A percentile compares a stretch with the other conserved stretches of the same genome.
These are phyloP conservation scores for Xylaria venustula DNA, from an alignment of 495 filamentous ascomycete species.

Conservation along the genomic window DNA sequence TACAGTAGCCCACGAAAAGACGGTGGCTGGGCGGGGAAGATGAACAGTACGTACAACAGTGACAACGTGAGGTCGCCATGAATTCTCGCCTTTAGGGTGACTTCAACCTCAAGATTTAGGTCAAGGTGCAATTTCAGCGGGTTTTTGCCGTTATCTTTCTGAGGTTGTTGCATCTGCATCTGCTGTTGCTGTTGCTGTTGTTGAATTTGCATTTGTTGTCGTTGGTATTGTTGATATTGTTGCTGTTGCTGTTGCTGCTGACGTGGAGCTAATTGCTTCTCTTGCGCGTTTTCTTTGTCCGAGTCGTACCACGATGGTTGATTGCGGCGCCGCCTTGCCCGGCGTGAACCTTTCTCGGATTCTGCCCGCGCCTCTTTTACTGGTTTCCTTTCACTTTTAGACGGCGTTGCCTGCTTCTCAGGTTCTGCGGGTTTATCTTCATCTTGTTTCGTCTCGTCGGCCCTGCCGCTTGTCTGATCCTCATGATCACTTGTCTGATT, in stretches of 20 bases:
- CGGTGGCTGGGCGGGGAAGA: background rate
- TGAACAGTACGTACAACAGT: conserved; percentile 63
- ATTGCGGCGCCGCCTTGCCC: conserved; percentile 26
- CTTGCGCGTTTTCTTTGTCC: conserved; percentile 22
- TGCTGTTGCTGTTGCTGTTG: conserved; percentile 37
- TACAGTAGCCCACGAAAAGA: background rate
- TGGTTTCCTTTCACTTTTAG: conserved; percentile 25
- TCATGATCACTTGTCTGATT: background rate
- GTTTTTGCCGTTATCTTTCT: conserved; percentile 46
- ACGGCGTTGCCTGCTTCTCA: conserved; percentile 46
- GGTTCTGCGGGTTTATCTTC: conserved; percentile 15
- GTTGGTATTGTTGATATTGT: conserved; percentile 45
- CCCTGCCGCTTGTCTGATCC: background rate
- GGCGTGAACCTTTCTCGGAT: conserved; percentile 25
- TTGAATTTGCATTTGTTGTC: conserved; percentile 31
- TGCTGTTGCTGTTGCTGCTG: conserved; percentile 31
- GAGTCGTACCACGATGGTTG: conserved; percentile 25
- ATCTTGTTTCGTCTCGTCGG: conserved; percentile 8
- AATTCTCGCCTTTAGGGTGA: conserved; percentile 90
- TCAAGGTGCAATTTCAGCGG: conserved; percentile 76
- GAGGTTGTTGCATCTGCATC: conserved; percentile 33
- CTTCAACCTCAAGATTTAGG: conserved; percentile 84
- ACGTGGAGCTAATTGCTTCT: conserved; percentile 25
- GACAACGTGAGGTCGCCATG: conserved; percentile 84
- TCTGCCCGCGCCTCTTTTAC: conserved; percentile 21